Evolutionary conservation across 179 eudicot genomes (phyloP), one percentile per base, ranked within the genome.

Genomic region (Silene coronaria): DNA sequence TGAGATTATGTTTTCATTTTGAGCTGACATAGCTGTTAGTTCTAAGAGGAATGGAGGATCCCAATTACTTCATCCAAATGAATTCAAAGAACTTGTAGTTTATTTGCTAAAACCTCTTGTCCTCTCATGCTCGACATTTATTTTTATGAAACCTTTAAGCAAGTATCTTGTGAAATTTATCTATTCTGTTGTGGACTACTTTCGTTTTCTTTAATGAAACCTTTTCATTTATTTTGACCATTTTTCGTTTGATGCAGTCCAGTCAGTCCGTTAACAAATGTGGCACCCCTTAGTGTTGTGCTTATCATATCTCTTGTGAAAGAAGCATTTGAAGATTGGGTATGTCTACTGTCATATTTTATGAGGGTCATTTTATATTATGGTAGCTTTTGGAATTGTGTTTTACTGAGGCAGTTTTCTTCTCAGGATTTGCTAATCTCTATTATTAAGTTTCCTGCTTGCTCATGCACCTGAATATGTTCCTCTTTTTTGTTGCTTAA

Each of bases 281-380:
- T 93, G 83, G 85, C 89, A 68, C 99, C 99, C 30, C 84, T 96
- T 69, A 81, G 90, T 74, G 70, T 96, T 58, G 99, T 96, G 88
- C 97, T 96, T 75, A 79, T 91, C 72, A 90, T 89, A 66, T 93
- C 98, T 81, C 98, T 96, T 73, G 83, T 93, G 74, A 96, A 93
- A 86, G 99, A 96, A 82, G 98, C 97, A 76, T 96, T 90, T 89
- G 99, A 96, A 80, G 99, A 96, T 73, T 93, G 98, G 99, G 99
- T 93, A 88, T 89, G 98, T 82, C 73, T 75, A 66, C 23, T 46
- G 30, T 24, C 23, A 21, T 30, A 21, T 51, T 58, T 74, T 75
- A 10, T 21, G 16, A 28, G 57, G 69, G 17, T 48, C 21, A 21
- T 11, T 65, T 55, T 28, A 27, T 83, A 71, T 70, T 19, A 59